These are phyloP conservation scores for Coemansia sp. DNA, from an alignment of 192 early-diverging fungal species.

Conservation along the genomic window DNA sequence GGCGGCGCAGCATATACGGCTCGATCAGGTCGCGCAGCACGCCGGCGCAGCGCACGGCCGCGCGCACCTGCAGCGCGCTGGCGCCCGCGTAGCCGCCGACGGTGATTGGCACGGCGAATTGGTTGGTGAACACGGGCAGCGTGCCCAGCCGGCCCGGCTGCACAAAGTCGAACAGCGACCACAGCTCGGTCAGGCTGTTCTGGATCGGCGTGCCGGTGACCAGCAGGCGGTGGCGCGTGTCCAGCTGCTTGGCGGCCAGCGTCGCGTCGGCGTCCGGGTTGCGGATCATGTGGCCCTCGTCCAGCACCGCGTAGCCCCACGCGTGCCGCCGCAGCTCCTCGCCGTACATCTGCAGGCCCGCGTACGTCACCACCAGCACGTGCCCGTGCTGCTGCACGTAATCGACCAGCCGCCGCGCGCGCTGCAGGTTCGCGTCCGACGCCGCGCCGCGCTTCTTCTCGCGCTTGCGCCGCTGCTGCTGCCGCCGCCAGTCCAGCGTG, in stretches of 20 bases:
- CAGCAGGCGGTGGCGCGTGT: conserved; percentile 69
- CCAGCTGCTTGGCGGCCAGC: conserved; percentile 64
- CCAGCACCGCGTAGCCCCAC: conserved; percentile 87
- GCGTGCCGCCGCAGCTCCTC: conserved; percentile 61
- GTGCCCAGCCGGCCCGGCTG: conserved; percentile 71
- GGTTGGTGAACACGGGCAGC: conserved; percentile 53
- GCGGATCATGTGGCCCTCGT: conserved; percentile 96
- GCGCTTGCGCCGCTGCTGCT: conserved; percentile 9
- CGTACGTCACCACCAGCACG: conserved; percentile 85
- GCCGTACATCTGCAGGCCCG: conserved; percentile 70
- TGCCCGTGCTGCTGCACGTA: conserved; percentile 56
- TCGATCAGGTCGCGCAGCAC: conserved; percentile 87
- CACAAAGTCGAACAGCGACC: conserved; percentile 78
- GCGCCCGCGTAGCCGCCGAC: conserved; percentile 92
- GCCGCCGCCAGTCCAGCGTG: conserved; percentile 28
- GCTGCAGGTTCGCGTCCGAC: conserved; percentile 19
- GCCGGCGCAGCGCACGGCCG: conserved; percentile 88
- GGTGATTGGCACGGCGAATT: conserved; percentile 91
- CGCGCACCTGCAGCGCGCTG: conserved; percentile 83
- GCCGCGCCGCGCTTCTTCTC: conserved; percentile 1
- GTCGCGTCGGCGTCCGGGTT: conserved; percentile 91
- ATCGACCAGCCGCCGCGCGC: conserved; percentile 29
- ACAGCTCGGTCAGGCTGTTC: conserved; percentile 75
- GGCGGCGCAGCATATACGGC: conserved; percentile 85
- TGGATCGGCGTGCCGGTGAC: conserved; percentile 80